phyloP scores from a whole-genome alignment of 208 protist species.

The Crithidia expoeki region DNA sequence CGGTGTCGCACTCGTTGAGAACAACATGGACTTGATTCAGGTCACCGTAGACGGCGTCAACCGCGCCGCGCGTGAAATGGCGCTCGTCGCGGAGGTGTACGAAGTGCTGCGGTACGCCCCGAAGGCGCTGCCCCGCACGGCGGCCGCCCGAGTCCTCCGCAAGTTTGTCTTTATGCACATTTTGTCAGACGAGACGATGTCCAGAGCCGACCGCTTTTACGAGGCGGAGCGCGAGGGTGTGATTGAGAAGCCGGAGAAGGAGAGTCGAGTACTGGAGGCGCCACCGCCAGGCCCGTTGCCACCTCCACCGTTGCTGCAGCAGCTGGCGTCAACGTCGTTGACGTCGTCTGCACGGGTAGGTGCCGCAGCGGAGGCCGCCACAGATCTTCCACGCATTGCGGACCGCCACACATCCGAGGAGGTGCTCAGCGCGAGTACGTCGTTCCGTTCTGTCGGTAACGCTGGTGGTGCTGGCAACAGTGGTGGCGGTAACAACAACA shows the following conservation, averaged over 20 bases:
- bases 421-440: conserved; percentile 18
- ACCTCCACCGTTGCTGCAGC: background rate
- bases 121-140: conserved; percentile 23
- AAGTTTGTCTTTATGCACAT: conserved; percentile 49
- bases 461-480: background rate
- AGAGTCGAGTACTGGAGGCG: conserved; percentile 11
- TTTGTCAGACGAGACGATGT: conserved; percentile 62
- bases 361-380: background rate
- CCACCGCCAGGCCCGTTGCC: background rate
- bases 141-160: conserved; percentile 40
- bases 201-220: conserved; percentile 25
- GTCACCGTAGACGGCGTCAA: conserved; percentile 61
- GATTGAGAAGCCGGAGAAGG: conserved; percentile 15
- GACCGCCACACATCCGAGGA: conserved; percentile 24
- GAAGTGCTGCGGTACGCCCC: conserved; percentile 36
- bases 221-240: conserved; percentile 20
- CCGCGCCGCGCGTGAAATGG: conserved; percentile 45
- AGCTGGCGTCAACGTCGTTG: background rate
- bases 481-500: background rate
- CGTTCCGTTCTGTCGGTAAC: conserved; percentile 16
- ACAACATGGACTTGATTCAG: conserved; percentile 64
- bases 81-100: conserved; percentile 66
- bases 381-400: conserved; percentile 22
- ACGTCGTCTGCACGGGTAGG: background rate
- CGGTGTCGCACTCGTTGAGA: conserved; percentile 45